A percentile compares a stretch with the other conserved stretches of the same genome.
These are phyloP conservation scores for Coniochaeta prunicola DNA, from an alignment of 2,329 filamentous ascomycete genomes.

Conservation along the genomic window DNA sequence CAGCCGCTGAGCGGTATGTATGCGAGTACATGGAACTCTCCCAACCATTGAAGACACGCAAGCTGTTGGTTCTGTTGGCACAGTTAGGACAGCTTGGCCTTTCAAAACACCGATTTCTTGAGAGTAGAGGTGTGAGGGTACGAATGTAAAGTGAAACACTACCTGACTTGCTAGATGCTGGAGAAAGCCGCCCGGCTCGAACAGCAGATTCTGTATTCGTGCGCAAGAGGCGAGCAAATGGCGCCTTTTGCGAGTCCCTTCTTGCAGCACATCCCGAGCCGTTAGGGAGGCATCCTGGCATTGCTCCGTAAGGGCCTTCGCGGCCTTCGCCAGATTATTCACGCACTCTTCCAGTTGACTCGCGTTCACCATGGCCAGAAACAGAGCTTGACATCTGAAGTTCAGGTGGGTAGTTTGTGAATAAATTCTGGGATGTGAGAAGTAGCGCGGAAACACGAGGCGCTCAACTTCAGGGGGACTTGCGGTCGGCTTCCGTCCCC, in stretches of 20 bases:
- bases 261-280: background rate
- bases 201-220: background rate
- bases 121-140: background rate
- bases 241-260: background rate
- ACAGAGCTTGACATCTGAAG: background rate
- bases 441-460: too few species aligned
- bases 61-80: conserved; percentile 9
- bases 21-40: conserved; percentile 34
- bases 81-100: background rate
- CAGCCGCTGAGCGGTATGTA: conserved; percentile 31
- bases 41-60: conserved; percentile 32
- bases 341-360: background rate
- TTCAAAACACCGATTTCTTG: background rate
- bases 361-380: background rate
- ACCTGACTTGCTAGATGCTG: background rate
- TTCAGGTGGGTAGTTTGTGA: too few species aligned
- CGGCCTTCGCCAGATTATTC: background rate
- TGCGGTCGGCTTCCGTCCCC: too few species aligned
- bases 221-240: background rate
- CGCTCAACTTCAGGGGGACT: too few species aligned
- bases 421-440: too few species aligned
- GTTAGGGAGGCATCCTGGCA: background rate
- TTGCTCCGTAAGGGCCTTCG: background rate
- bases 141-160: background rate
- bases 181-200: background rate